Evolutionary conservation across 1,139 yeast genomes (phyloP), one percentile per base, ranked within the genome.

Genomic region (Diutina neorugosa): DNA sequence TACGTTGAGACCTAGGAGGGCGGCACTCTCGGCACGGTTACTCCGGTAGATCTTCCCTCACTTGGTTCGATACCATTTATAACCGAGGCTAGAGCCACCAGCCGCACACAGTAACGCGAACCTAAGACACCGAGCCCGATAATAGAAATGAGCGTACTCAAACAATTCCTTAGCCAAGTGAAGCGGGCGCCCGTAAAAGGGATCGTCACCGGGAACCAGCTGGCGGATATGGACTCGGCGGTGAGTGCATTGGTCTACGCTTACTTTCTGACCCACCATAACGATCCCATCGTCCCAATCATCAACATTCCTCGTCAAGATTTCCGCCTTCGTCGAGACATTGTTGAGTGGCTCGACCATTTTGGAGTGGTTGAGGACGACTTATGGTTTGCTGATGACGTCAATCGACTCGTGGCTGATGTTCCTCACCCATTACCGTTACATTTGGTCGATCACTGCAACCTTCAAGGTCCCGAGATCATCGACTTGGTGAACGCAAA

Each of bases 181-280:
- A n/a, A 18, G n/a, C 18, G 27, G 21, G n/a, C 40, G 21, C 50
- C 40, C 40, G 37, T 34, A 21, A n/a, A 18, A n/a, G 37, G 37
- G 42, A 67, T 88, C 47, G 95, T 87, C 1, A 74, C 89, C 0
- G 97, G 98, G 1, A 91, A 91, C 63, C 95, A 89, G 63, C 81
- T 95, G 0, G 79, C 81, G 23, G 96, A 91, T 66, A 70, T 91
- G 69, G 98, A 91, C 65, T 90, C 97, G 1, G 86, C 90, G 44
- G 77, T 87, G 1, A 76, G 85, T 56, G 85, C 96, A 0, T 70
- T 93, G 6, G 63, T 86, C 1, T 86, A 81, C 61, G 83, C 96
- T 0, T 87, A 81, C 62, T 74, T 84, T 55, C 65, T 73, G 56
- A 54, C 65, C 19, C 60, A 59, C 27, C 58, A 60, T 18, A 55